Evolutionary conservation across 1,284 basidiomycete species (phyloP), one percentile per base, ranked within the genome.

Genomic region (Thecaphora thlaspeos): DNA sequence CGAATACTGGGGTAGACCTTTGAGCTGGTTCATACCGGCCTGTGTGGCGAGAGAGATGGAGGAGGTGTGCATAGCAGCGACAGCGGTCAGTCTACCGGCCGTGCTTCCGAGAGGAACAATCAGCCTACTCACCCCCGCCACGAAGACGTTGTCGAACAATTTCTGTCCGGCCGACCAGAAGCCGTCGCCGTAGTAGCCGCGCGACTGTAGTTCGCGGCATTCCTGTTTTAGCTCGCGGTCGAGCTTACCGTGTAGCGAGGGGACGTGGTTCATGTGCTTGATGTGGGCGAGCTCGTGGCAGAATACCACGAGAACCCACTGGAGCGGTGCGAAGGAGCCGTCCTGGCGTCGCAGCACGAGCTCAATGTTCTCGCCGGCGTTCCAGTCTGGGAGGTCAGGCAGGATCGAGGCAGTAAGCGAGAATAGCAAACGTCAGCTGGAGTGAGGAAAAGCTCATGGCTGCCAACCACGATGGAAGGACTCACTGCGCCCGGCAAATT

Each of bases 281-380:
- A 64, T 68, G 36, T 72, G 70, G 12, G 70, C 70, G 21, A 72
- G 46, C 48, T 72, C 70, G 37, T 72, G 70, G 46, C 59, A 62
- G 28, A 72, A 68, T 11, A 72, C 70, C 53, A 59, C 58, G 14
- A 70, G 42, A 9, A 70, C 57, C 53, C 59, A 59, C 28, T 68
- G 59, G 10, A 70, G 41, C 18, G 70, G 70, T 2, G 60, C 54
- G 43, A 67, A 72, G 26, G 38, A 50, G 17, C 68, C 68, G 41
- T 64, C 54, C 21, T 52, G 52, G 4, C 61, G 51, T 18, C 64
- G 43, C 2, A 72, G 60, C 18, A 72, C 61, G 15, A 72, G 52
- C 37, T 70, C 70, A 28, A 72, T 53, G 28, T 54, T 67, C 43
- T 72, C 70, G 24, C 70, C 70, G 19, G 61, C 63, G 50, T 72